These are phyloP conservation scores for Rickenella mellea DNA, from an alignment of 768 basidiomycete genomes.

Conservation along the genomic window DNA sequence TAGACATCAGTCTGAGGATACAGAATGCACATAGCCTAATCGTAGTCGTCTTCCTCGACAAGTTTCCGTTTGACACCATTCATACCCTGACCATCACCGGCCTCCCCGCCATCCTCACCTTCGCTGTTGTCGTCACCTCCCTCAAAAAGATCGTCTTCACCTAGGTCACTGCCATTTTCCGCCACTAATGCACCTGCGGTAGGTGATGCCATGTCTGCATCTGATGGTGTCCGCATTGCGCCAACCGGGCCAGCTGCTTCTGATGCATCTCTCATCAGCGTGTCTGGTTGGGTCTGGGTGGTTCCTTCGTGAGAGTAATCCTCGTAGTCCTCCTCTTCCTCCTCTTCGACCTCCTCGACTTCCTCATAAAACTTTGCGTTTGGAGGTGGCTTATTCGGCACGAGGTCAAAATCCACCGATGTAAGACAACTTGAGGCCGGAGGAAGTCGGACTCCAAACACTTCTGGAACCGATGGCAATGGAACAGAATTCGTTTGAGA, in stretches of 20 bases:
- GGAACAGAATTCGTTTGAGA: slow-evolving; percentile 75
- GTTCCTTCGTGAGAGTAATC: slow-evolving; percentile 12
- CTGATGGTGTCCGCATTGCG: slow-evolving; percentile 55
- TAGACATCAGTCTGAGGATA: not conserved
- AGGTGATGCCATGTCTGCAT: slow-evolving; percentile 51
- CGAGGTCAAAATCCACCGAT: slow-evolving; percentile 75
- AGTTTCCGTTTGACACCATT: slow-evolving; percentile 72
- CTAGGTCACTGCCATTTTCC: slow-evolving; percentile 64
- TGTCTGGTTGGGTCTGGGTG: slow-evolving; percentile 2
- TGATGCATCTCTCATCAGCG: slow-evolving; percentile 25
- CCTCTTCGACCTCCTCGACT: slow-evolving; percentile 75
- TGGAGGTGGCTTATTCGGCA: slow-evolving; percentile 79
- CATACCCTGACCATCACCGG: slow-evolving; percentile 45
- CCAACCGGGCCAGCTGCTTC: slow-evolving; percentile 46
- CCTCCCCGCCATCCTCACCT: slow-evolving; percentile 68
- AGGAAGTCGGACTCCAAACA: slow-evolving; percentile 81
- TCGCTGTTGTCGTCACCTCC: slow-evolving; percentile 73
- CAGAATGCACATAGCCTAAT: slow-evolving; percentile 26
- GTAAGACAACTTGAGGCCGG: slow-evolving; percentile 61
- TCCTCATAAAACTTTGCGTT: slow-evolving; percentile 69
- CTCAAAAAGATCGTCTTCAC: slow-evolving; percentile 68
- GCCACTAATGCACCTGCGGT: slow-evolving; percentile 23
- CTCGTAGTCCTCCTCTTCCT: slow-evolving; percentile 55
- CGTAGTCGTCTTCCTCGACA: slow-evolving; percentile 83
- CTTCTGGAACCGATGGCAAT: slow-evolving; percentile 77